phyloP scores from a whole-genome alignment of 257 asterid species.

The Solanum paucissectum region DNA sequence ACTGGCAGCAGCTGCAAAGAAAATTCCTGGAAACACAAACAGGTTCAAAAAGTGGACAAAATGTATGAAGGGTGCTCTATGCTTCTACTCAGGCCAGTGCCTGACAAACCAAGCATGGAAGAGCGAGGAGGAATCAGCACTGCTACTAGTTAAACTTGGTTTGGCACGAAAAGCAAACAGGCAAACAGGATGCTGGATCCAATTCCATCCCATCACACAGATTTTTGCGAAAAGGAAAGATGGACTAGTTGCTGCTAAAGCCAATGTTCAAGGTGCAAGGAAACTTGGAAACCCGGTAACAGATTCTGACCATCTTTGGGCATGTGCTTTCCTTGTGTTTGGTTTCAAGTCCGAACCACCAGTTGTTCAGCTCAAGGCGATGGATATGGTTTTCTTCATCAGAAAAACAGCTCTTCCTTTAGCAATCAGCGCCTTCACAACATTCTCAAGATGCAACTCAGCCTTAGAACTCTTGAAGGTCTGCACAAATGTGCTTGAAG shows the following conservation, averaged over 20 bases:
- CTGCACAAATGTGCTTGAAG: slow-evolving; percentile 77
- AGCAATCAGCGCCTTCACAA: slow-evolving; percentile 47
- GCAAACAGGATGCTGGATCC: slow-evolving; percentile 65
- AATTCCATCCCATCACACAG: slow-evolving; percentile 68
- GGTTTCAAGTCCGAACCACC: slow-evolving; percentile 84
- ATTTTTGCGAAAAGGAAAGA: slow-evolving; percentile 34
- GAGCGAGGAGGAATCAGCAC: slow-evolving; percentile 67
- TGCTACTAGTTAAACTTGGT: slow-evolving; percentile 49
- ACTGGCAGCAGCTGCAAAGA: slow-evolving; percentile 55
- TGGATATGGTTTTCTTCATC: slow-evolving; percentile 57
- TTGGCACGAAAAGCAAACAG: slow-evolving; percentile 52
- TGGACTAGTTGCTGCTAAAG: slow-evolving; percentile 41
- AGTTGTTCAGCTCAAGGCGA: slow-evolving; percentile 60
- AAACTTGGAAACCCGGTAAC: slow-evolving; percentile 30
- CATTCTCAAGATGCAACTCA: slow-evolving; percentile 66
- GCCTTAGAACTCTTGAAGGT: slow-evolving; percentile 80
- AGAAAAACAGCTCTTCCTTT: slow-evolving; percentile 61
- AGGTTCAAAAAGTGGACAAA: slow-evolving; percentile 42
- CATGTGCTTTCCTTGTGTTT: slow-evolving; percentile 68
- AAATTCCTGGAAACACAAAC: slow-evolving; percentile 36
- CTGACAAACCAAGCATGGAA: slow-evolving; percentile 46
- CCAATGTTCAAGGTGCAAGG: slow-evolving; percentile 51
- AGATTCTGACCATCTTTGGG: slow-evolving; percentile 64
- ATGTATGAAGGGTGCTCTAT: slow-evolving; percentile 30
- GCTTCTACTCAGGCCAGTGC: slow-evolving; percentile 36